Evolutionary conservation across 306 rosid species (phyloP).

Genomic region (Gastrolobium villosum): DNA sequence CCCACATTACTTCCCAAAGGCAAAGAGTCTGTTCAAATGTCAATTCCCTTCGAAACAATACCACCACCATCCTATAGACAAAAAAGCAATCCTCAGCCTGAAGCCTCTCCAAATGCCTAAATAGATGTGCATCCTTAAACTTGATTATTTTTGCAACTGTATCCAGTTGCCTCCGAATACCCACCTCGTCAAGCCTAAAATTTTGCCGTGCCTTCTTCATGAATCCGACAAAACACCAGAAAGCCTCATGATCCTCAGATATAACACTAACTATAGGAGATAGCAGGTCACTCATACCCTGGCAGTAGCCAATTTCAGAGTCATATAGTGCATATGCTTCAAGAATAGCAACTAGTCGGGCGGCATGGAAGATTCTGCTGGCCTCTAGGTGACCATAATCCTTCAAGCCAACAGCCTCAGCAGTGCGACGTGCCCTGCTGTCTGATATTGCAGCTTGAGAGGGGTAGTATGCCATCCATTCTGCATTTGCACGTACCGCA

Average conservation of each 20-base stretch:
- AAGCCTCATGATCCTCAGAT: constrained; percentile 92
- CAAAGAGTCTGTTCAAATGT: constrained; percentile 96
- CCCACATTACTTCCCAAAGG: constrained; percentile 99
- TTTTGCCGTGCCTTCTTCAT: constrained; percentile 99
- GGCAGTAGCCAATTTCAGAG: constrained; percentile 99
- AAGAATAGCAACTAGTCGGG: constrained; percentile 92
- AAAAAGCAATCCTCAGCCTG: constrained; percentile 99
- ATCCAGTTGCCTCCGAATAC: constrained; percentile 93
- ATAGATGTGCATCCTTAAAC: constrained; percentile 88
- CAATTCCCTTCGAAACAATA: constrained; percentile 93
- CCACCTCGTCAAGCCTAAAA: constrained; percentile 98
- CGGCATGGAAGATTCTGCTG: constrained; percentile 86
- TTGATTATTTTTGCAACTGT: constrained; percentile 86
- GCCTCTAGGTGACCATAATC: constrained; percentile 94
- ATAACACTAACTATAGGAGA: constrained; percentile 90
- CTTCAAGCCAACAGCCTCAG: constrained; percentile 95
- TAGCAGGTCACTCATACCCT: constrained; percentile 98
- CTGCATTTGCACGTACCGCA: constrained; percentile 91
- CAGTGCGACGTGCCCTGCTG: constrained; percentile 70
- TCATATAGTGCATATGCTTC: constrained; percentile 97
- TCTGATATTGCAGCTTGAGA: constrained; percentile 77
- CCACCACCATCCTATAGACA: constrained; percentile 99
- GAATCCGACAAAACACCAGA: constrained; percentile 99
- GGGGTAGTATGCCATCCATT: constrained; percentile 83
- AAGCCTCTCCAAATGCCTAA: constrained; percentile 92